These are phyloP conservation scores for Tolypocladium sp. DNA, from an alignment of 2,329 filamentous ascomycete species.

Conservation along the genomic window DNA sequence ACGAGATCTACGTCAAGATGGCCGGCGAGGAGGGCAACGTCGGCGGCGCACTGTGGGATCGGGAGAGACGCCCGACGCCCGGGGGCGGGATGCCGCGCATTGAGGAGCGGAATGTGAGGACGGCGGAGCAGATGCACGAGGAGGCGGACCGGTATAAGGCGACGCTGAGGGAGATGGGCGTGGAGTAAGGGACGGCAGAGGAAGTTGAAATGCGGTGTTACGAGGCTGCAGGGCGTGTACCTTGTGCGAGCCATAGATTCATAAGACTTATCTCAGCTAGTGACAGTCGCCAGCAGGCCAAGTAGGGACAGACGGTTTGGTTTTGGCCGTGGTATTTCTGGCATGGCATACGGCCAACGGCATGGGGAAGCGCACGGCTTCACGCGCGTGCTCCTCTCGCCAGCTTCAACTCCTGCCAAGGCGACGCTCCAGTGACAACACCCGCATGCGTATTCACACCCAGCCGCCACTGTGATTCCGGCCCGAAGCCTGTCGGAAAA, in stretches of 20 bases:
- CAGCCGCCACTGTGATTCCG: neutral
- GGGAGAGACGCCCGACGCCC: slow-evolving; percentile 32
- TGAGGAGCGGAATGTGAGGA: slow-evolving; percentile 61
- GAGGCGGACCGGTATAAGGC: slow-evolving; percentile 63
- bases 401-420: too few relatives aligned
- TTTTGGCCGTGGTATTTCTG: too few relatives aligned
- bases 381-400: neutral
- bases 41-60: slow-evolving; percentile 57
- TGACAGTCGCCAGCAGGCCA: neutral
- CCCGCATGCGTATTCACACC: neutral
- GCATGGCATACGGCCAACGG: too few relatives aligned
- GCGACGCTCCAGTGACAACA: neutral
- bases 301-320: neutral
- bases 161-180: slow-evolving; percentile 34
- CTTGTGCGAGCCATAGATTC: neutral
- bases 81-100: slow-evolving; percentile 56
- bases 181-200: slow-evolving; percentile 8
- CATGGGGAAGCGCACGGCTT: too few relatives aligned
- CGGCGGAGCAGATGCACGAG: slow-evolving; percentile 64
- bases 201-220: neutral
- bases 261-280: too few relatives aligned
- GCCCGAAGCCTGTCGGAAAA: neutral
- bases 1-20: slow-evolving; percentile 75
- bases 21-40: slow-evolving; percentile 81
- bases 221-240: neutral